Conservation (phyloP, 306 rosid species). For the Delonix regia region DNA sequence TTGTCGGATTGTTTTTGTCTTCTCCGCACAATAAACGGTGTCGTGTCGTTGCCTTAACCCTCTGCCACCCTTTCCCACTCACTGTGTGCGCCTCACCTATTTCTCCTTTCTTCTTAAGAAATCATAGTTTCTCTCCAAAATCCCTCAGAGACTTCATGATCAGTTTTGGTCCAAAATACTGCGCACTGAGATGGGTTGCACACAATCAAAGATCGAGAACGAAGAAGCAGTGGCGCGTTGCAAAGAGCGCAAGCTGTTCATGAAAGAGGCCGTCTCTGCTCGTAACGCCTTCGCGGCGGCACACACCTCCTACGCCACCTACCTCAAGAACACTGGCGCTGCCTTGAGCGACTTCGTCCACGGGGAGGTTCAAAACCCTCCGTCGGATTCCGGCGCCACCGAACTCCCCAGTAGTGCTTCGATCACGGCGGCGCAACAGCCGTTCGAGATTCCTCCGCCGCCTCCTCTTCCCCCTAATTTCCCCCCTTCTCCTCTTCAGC, state of each 20-base stretch:
- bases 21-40: neutral
- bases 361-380: constrained; percentile 66
- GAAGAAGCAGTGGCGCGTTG: constrained; percentile 89
- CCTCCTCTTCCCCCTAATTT: constrained; percentile 53
- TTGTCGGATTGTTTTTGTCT: neutral
- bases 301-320: constrained; percentile 70
- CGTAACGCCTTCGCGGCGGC: constrained; percentile 96
- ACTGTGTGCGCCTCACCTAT: neutral
- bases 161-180: neutral
- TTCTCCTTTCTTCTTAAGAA: neutral
- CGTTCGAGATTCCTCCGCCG: constrained; percentile 50
- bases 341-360: constrained; percentile 80
- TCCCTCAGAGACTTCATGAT: neutral
- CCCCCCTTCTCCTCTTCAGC: constrained; percentile 50
- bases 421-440: neutral
- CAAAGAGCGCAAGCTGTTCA: constrained; percentile 74
- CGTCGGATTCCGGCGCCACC: constrained; percentile 3
- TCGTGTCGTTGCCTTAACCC: neutral
- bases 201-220: constrained; percentile 95
- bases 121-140: neutral
- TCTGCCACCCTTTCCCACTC: neutral
- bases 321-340: constrained; percentile 80
- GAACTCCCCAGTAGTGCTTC: neutral
- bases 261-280: constrained; percentile 72
- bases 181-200: constrained; percentile 70